Evolutionary conservation across 1,139 yeast genomes (phyloP), one percentile per base, ranked within the genome.

Genomic region (Diutina neorugosa): DNA sequence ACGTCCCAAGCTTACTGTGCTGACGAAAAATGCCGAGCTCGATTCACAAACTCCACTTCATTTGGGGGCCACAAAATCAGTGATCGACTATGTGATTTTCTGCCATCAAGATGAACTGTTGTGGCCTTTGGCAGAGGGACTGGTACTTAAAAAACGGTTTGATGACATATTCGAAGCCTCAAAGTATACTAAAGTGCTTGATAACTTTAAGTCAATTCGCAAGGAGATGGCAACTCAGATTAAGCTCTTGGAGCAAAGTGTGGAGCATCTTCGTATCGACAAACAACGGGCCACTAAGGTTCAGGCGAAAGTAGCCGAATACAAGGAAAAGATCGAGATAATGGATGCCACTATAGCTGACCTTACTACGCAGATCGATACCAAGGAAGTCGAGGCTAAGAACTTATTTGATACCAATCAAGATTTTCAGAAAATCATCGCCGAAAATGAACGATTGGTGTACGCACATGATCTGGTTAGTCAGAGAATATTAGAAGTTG

Each of bases 21-120:
- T 93, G 56, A 84, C 95, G 1, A 83, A 93, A 59, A 85, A 91
- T 57, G 83, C 89, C 1, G 98, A 93, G 59, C 74, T 94, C 53
- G 98, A 93, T 62, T 69, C 77, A 1, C 86, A 86, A 55, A 83
- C 93, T 52, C 97, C 98, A 0, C 71, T 77, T 16, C 84, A 83
- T 59, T 71, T 94, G 54, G 98, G 98, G 4, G 96, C 91, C 0
- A 86, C 96, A 0, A 80, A 81, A 54, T 89, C 98, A 0, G 81
- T 94, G 53, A 69, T 94, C 52, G 96, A 93, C 60, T 88, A 90
- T 65, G 98, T 94, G 51, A 84, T 93, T 2, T 94, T 94, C 66
- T 93, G 98, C 63, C 99, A 94, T 64, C 99, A 94, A 66, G 99
- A 94, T 63, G 99, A 94, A 56, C 85, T 94, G 62, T 69, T 89